These are phyloP conservation scores for Cylindrodendrum hubeiense DNA, from an alignment of 2,329 filamentous ascomycete species.

Conservation along the genomic window DNA sequence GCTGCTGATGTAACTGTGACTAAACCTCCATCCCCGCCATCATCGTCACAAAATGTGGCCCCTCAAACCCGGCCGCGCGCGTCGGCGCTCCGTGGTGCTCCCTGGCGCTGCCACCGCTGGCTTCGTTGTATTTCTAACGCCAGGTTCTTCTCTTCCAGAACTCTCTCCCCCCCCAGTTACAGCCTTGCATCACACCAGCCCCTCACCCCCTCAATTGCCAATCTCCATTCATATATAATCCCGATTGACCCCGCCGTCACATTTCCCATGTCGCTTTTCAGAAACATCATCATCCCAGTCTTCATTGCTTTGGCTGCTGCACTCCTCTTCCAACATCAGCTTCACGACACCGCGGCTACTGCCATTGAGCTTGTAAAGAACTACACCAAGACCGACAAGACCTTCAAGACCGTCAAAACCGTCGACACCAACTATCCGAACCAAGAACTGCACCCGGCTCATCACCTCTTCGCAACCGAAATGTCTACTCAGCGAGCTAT, in stretches of 20 bases:
- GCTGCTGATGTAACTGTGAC: conserved; percentile 26
- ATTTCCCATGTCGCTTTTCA: conserved; percentile 48
- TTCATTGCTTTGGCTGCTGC: conserved; percentile 47
- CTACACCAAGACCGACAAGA: conserved; percentile 10
- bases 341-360: conserved; percentile 36
- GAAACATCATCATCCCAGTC: conserved; percentile 44
- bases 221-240: conserved; percentile 37
- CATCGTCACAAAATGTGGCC: conserved; percentile 6
- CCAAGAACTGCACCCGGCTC: conserved; percentile 24
- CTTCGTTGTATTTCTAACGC: conserved; percentile 21
- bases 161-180: not conserved
- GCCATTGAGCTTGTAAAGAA: conserved; percentile 34
- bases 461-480: conserved; percentile 55
- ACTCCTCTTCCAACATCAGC: conserved; percentile 41
- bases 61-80: not conserved
- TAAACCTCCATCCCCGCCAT: conserved; percentile 22
- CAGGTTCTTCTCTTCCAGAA: conserved; percentile 1
- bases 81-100: not conserved
- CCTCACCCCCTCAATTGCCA: conserved; percentile 7
- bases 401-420: conserved; percentile 7
- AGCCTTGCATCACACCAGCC: conserved; percentile 4
- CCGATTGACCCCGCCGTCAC: conserved; percentile 26
- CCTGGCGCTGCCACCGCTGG: conserved; percentile 9
- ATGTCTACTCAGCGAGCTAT: conserved; percentile 82
- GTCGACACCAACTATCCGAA: conserved; percentile 23